Conservation (phyloP, 2,329 filamentous ascomycete genomes). For the Colletotrichum chrysophilum region DNA sequence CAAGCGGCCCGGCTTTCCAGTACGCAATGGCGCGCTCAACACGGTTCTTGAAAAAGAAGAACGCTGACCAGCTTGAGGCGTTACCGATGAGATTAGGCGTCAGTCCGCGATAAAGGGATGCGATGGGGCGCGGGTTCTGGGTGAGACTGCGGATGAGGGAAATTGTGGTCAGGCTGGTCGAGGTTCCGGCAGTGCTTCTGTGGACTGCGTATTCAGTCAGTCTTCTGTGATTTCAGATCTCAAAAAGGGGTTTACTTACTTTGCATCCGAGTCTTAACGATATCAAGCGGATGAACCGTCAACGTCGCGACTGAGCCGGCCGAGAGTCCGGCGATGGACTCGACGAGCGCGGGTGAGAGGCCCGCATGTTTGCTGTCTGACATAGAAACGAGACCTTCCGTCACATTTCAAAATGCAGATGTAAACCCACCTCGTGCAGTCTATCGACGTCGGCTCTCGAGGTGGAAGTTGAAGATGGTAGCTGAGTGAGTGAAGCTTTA, state of each 20-base stretch:
- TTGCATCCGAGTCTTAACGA: slow-evolving; percentile 96
- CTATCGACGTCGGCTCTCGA: neutral
- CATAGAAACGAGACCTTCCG: slow-evolving; percentile 42
- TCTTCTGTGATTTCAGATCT: neutral
- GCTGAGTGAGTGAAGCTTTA: neutral
- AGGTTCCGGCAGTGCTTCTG: slow-evolving; percentile 44
- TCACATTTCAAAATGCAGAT: slow-evolving; percentile 9
- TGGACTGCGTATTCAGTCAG: slow-evolving; percentile 46
- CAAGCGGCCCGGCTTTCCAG: slow-evolving; percentile 29
- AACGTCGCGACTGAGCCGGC: slow-evolving; percentile 88
- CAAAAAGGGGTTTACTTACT: slow-evolving; percentile 52
- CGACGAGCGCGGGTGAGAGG: slow-evolving; percentile 79
- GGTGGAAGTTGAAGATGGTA: neutral
- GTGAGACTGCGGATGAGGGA: slow-evolving; percentile 57
- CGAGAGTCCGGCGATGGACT: slow-evolving; percentile 87
- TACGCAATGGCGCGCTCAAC: slow-evolving; percentile 53
- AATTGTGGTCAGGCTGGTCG: slow-evolving; percentile 51
- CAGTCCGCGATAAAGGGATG: slow-evolving; percentile 86
- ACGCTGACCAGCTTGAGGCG: slow-evolving; percentile 86
- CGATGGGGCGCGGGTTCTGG: slow-evolving; percentile 59
- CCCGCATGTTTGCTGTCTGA: slow-evolving; percentile 57
- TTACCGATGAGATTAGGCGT: slow-evolving; percentile 92
- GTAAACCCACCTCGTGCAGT: neutral
- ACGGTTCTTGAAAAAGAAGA: slow-evolving; percentile 79
- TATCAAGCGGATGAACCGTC: slow-evolving; percentile 88